These are phyloP conservation scores for Thalassiosira exigua DNA, from an alignment of 352 stramenopile genomes.

Conservation along the genomic window DNA sequence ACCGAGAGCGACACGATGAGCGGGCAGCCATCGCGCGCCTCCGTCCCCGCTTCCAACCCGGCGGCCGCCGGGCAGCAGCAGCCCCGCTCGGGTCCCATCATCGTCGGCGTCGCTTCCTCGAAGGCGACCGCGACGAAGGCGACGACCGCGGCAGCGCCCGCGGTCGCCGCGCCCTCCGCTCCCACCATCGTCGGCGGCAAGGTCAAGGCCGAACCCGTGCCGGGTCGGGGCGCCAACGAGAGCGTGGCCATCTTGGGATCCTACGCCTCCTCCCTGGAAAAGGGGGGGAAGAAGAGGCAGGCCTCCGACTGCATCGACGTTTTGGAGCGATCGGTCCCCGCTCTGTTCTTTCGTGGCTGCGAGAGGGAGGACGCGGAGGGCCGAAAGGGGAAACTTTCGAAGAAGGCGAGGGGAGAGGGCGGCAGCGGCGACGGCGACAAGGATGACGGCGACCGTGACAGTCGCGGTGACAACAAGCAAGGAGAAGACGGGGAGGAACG, in stretches of 20 bases:
- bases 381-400: background rate
- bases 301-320: conserved; percentile 23
- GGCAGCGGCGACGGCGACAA: background rate
- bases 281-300: conserved; percentile 21
- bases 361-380: conserved; percentile 4
- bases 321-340: conserved; percentile 38
- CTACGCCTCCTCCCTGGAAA: conserved; percentile 6
- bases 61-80: conserved; percentile 12
- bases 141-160: conserved; percentile 1
- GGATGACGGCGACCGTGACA: background rate
- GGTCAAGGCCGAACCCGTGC: background rate
- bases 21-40: conserved; percentile 1
- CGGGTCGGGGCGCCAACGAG: conserved; percentile 34
- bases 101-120: conserved; percentile 14
- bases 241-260: conserved; percentile 38
- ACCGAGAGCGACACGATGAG: no score
- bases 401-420: background rate
- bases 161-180: conserved; percentile 7
- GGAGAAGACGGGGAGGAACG: background rate
- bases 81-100: conserved; percentile 25
- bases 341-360: conserved; percentile 28
- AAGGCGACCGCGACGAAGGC: conserved; percentile 4
- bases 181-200: conserved; percentile 7
- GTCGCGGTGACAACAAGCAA: background rate
- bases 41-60: conserved; percentile 3